Evolutionary conservation across 2,329 filamentous ascomycete species (phyloP).

Genomic region (Aspergillus sp.): DNA sequence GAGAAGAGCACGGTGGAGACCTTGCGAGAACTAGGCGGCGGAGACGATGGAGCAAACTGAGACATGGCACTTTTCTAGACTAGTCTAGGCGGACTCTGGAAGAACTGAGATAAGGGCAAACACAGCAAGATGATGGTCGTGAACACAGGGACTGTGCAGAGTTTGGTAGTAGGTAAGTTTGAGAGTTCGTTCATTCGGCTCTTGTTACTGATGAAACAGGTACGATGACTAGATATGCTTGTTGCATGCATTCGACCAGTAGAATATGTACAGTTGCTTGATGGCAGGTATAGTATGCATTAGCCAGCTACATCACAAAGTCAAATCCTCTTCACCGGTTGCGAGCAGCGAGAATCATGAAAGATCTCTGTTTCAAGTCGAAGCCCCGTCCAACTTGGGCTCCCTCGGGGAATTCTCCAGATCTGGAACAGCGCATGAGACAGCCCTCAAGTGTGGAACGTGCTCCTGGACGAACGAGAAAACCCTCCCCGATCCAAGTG

Average conservation of each 20-base stretch:
- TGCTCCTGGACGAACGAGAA: neutral
- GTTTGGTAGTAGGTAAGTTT: too few relatives aligned
- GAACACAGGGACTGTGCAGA: too few relatives aligned
- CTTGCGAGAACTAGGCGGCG: too few relatives aligned
- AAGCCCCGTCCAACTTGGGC: conserved; percentile 16
- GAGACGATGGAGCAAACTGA: neutral
- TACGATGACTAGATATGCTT: too few relatives aligned
- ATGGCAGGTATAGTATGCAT: neutral
- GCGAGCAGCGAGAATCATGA: neutral
- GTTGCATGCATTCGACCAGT: too few relatives aligned
- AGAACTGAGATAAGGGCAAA: too few relatives aligned
- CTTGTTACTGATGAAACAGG: too few relatives aligned
- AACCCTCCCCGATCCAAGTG: conserved; percentile 4
- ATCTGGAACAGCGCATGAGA: conserved; percentile 17
- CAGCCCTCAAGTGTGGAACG: conserved; percentile 7
- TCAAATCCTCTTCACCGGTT: neutral
- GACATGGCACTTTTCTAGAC: neutral
- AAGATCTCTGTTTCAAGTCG: conserved; percentile 9
- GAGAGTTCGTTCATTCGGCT: too few relatives aligned
- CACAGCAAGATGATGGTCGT: too few relatives aligned
- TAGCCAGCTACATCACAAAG: neutral
- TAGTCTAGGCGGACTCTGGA: neutral
- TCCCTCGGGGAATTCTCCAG: conserved; percentile 20
- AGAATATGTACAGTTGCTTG: neutral
- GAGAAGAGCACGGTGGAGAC: too few relatives aligned